Percentiles rank a stretch among this genome's conserved stretches.
phyloP scores from a whole-genome alignment of 352 stramenopile genomes.

The Aphanomyces stellatus region DNA sequence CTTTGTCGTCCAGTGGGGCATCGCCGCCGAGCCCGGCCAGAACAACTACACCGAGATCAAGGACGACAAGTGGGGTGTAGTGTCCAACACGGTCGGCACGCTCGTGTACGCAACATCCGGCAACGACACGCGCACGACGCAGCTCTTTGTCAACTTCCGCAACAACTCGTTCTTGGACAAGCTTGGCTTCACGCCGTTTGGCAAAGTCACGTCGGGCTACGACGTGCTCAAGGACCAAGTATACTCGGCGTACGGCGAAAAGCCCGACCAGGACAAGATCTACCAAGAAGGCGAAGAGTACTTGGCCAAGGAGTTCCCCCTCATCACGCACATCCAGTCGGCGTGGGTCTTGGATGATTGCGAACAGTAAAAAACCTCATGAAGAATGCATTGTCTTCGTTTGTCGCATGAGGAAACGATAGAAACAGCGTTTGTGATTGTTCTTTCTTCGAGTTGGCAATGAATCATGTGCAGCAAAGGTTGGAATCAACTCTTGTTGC shows the following conservation, averaged over 20 bases:
- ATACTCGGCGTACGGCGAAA: conserved; percentile 9
- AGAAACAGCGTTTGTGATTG: no score
- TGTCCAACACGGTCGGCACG: conserved; percentile 13
- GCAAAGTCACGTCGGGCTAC: conserved; percentile 11
- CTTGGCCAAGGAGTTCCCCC: conserved; percentile 22
- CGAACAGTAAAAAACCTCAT: no score
- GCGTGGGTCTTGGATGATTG: no score
- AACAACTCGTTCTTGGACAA: conserved; percentile 18
- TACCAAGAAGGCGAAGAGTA: conserved; percentile 22
- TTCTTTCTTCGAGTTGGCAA: no score
- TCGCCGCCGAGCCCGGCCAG: conserved; percentile 33
- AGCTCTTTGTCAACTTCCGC: conserved; percentile 18
- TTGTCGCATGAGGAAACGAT: no score
- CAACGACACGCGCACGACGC: conserved; percentile 16
- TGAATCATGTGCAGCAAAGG: no score
- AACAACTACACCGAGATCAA: conserved; percentile 28
- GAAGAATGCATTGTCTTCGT: no score
- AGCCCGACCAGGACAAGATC: conserved; percentile 23
- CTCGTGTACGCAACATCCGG: conserved; percentile 8
- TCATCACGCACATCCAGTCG: conserved; percentile 15
- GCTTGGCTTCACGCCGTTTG: conserved; percentile 20
- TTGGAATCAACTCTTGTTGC: no score
- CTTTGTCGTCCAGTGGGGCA: conserved; percentile 66
- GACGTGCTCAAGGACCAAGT: conserved; percentile 9
- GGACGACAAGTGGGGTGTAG: not conserved